Conservation (phyloP, 2,329 filamentous ascomycete species). For the Cytospora schulzeri region DNA sequence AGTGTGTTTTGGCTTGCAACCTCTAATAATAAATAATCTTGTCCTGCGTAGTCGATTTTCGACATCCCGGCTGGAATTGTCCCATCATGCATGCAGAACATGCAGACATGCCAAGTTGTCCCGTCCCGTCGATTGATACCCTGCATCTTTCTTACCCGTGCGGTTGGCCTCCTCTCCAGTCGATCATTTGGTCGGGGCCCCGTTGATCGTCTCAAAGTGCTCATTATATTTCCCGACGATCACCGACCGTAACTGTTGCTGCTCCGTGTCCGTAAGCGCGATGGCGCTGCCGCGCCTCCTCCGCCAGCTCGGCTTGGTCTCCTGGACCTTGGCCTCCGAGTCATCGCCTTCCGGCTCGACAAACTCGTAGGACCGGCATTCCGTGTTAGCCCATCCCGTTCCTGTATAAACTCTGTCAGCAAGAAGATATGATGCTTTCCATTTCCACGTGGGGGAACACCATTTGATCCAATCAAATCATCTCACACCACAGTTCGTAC, state of each 20-base stretch:
- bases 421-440: neutral
- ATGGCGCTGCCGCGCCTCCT: conserved; percentile 45
- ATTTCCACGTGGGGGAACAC: neutral
- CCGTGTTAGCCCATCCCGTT: conserved; percentile 75
- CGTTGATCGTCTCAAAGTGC: conserved; percentile 30
- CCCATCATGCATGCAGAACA: neutral
- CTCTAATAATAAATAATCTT: too few relatives aligned
- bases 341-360: conserved; percentile 49
- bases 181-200: neutral
- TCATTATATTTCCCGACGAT: conserved; percentile 40
- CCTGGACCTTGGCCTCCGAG: conserved; percentile 48
- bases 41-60: too few relatives aligned
- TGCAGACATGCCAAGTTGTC: neutral
- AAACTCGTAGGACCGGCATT: conserved; percentile 71
- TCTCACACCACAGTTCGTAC: neutral
- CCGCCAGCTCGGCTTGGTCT: conserved; percentile 52
- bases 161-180: neutral
- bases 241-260: conserved; percentile 45
- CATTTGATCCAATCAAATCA: too few relatives aligned
- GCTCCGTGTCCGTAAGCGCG: conserved; percentile 49
- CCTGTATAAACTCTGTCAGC: conserved; percentile 43
- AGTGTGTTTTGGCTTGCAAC: too few relatives aligned
- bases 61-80: neutral
- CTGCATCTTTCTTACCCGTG: neutral
- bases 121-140: too few relatives aligned